Evolutionary conservation across 148 eudicot genomes (phyloP), one percentile per base, ranked within the genome.

Genomic region (Fagopyrum esculentum): DNA sequence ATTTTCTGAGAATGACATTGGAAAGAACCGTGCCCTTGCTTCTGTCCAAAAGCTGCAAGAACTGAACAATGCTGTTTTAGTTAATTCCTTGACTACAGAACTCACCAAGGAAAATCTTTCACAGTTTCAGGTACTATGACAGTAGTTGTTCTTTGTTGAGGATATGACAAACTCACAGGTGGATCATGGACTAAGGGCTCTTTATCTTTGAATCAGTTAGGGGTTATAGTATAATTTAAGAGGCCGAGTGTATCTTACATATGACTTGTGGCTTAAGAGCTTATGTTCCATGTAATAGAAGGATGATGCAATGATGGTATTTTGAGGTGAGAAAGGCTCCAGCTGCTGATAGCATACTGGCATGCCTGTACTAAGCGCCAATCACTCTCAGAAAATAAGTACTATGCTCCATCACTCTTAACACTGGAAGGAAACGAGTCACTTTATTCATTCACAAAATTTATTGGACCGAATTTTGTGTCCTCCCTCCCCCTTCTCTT

Each of bases 41-140:
- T 88, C 88, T 60, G 80, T 88, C 74, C 85, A 81, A 71, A 90
- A 88, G 78, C 69, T 90, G 81, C 91, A 90, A 81, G 94, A 90
- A 74, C 83, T 90, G 73, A 90, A 90, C 72, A 88, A 90, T 68
- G 51, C 91, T 71, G 93, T 87, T 66, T 74, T 85, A 26, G 78
- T 89, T 51, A 82, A 87, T 5, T 73, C 87, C 44, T 76, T 87
- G 75, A 87, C 91, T 35, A 72, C 78, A 57, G 83, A 79, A 46
- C 75, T 89, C 73, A 86, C 88, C 13, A 89, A 84, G 75, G 87
- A 89, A 77, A 81, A 83, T 60, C 91, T 89, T 22, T 81, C 89
- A 51, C 79, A 79, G 59, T 89, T 89, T 73, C 93, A 87, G 93
- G 93, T 83, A 74, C 71, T 50, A 70, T 5, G 69, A 16, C 15